These are phyloP conservation scores for Fimicolochytrium jonesii DNA, from an alignment of 192 early-diverging fungal species.

Conservation along the genomic window DNA sequence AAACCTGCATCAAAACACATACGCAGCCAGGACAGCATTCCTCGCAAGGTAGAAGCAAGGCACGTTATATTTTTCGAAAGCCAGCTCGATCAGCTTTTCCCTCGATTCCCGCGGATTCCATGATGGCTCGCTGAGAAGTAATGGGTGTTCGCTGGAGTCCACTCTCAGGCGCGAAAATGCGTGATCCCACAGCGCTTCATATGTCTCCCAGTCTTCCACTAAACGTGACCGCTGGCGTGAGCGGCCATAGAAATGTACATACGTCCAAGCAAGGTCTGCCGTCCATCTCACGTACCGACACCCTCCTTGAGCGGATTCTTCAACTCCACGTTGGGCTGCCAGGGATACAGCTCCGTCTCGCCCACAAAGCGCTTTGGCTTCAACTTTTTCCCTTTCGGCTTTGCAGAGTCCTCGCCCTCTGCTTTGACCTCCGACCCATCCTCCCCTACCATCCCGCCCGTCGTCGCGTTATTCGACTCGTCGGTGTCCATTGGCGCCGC, in stretches of 20 bases:
- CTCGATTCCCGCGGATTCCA: slow-evolving; percentile 84
- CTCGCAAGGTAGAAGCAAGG: slow-evolving; percentile 94
- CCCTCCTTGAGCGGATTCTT: slow-evolving; percentile 82
- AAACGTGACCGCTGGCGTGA: neutral
- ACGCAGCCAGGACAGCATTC: slow-evolving; percentile 88
- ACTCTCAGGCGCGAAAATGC: slow-evolving; percentile 70
- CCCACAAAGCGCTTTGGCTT: slow-evolving; percentile 40
- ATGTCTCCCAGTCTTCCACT: slow-evolving; percentile 94
- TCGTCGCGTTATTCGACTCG: no score
- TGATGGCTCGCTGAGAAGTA: slow-evolving; percentile 86
- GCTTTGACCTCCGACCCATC: neutral
- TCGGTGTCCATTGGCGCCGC: slow-evolving; percentile 15
- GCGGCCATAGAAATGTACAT: neutral
- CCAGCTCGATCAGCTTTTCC: slow-evolving; percentile 84
- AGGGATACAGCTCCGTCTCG: slow-evolving; percentile 42
- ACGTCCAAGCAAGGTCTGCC: neutral
- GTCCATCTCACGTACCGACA: slow-evolving; percentile 48
- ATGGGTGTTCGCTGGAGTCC: slow-evolving; percentile 80
- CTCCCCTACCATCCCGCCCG: neutral
- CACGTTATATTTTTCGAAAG: slow-evolving; percentile 89
- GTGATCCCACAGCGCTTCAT: slow-evolving; percentile 89
- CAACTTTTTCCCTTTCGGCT: neutral
- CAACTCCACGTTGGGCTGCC: slow-evolving; percentile 78
- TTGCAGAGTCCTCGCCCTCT: neutral
- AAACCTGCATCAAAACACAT: slow-evolving; percentile 27